phyloP scores from a whole-genome alignment of 2,329 filamentous ascomycete species.

The Rutstroemia sp. region DNA sequence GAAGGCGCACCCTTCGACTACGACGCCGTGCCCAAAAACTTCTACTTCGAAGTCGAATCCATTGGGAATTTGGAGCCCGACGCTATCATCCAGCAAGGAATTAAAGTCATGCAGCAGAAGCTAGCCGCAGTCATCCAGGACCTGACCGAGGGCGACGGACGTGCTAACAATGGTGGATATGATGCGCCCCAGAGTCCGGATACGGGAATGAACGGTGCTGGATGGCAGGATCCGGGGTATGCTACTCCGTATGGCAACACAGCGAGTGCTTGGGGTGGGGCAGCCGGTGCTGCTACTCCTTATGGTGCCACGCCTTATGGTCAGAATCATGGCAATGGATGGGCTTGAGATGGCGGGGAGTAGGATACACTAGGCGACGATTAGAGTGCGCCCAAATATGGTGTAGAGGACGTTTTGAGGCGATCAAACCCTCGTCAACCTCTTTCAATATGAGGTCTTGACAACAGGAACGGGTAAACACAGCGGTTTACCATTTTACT shows the following conservation, averaged over 20 bases:
- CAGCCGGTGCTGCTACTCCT: constrained; percentile 44
- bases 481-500: neutral
- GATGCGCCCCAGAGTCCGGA: constrained; percentile 60
- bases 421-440: too few relatives aligned
- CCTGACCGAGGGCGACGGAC: constrained; percentile 49
- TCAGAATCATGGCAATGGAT: constrained; percentile 16
- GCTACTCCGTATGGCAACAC: constrained; percentile 60
- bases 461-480: too few relatives aligned
- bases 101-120: constrained; percentile 84
- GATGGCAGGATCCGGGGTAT: constrained; percentile 55
- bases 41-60: constrained; percentile 92
- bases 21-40: constrained; percentile 73
- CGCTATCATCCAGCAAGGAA: constrained; percentile 79
- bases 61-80: constrained; percentile 85
- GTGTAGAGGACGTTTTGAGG: too few relatives aligned
- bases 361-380: neutral
- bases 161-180: constrained; percentile 39
- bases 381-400: neutral
- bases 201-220: constrained; percentile 44
- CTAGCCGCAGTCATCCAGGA: constrained; percentile 71
- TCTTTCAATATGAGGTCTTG: too few relatives aligned
- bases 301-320: constrained; percentile 57
- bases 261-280: constrained; percentile 59
- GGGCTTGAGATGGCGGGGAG: constrained; percentile 14
- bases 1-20: constrained; percentile 88